Conservation (phyloP, 352 stramenopile species). For the Phytophthora tentaculata region DNA sequence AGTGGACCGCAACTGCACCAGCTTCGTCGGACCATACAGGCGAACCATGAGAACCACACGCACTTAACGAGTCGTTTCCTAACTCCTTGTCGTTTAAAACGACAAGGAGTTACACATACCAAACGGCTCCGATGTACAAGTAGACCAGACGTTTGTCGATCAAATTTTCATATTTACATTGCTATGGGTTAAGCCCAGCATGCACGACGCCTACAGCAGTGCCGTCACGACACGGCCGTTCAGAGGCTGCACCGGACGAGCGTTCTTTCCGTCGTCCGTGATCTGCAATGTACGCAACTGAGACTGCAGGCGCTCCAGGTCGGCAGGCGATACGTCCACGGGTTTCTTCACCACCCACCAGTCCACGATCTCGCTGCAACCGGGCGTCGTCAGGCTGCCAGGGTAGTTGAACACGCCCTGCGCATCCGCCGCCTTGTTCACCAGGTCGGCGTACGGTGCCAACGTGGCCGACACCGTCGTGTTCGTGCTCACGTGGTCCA, state of each 20-base stretch:
- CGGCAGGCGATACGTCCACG: constrained; percentile 39
- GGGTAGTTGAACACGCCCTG: constrained; percentile 55
- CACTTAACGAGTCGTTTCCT: too few relatives aligned
- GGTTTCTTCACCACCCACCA: constrained; percentile 53
- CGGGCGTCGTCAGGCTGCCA: constrained; percentile 61
- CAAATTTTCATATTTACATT: too few relatives aligned
- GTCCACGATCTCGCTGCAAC: constrained; percentile 29
- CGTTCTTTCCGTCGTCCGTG: constrained; percentile 34
- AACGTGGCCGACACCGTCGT: constrained; percentile 9
- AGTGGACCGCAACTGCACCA: too few relatives aligned
- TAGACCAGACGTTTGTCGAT: too few relatives aligned
- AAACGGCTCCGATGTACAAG: too few relatives aligned
- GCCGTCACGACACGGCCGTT: constrained; percentile 34
- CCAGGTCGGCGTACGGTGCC: constrained; percentile 29
- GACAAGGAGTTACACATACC: too few relatives aligned
- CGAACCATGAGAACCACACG: too few relatives aligned
- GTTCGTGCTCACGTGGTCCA: constrained; percentile 28
- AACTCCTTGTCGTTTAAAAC: too few relatives aligned
- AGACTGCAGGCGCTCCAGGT: constrained; percentile 36
- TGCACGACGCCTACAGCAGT: constrained; percentile 3
- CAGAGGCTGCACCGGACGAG: constrained; percentile 42
- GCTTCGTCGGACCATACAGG: too few relatives aligned
- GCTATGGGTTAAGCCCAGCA: too few relatives aligned
- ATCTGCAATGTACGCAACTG: constrained; percentile 30
- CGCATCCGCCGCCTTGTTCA: constrained; percentile 12